Evolutionary conservation across 164 flowering plant species (phyloP).

Genomic region (Magnolia sinica): DNA sequence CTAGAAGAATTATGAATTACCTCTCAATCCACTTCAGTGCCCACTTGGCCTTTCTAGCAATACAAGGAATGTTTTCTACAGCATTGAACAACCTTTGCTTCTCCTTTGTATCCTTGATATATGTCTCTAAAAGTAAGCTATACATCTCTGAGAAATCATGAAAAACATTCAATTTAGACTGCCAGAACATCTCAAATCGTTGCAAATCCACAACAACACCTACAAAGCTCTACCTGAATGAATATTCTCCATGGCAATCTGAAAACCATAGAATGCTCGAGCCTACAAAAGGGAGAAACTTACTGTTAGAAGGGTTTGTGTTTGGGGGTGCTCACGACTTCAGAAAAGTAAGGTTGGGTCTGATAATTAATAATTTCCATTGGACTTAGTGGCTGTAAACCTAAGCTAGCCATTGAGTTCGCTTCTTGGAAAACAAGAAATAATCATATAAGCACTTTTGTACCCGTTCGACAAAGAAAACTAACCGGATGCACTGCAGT

Average conservation of each 20-base stretch:
- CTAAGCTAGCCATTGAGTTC: not conserved
- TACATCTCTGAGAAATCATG: conserved; percentile 64
- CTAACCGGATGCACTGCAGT: too few species aligned
- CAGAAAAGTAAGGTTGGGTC: not conserved
- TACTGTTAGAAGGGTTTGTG: not conserved
- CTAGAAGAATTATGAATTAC: conserved; percentile 17
- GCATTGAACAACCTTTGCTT: conserved; percentile 76
- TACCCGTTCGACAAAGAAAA: too few species aligned
- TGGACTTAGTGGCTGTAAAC: not conserved
- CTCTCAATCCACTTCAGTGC: conserved; percentile 77
- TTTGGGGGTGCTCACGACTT: not conserved
- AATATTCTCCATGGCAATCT: conserved; percentile 85
- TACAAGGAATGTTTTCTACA: conserved; percentile 68
- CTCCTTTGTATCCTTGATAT: conserved; percentile 68
- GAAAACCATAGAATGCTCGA: conserved; percentile 81
- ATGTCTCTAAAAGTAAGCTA: conserved; percentile 89
- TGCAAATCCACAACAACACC: conserved; percentile 1
- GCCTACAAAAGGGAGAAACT: conserved; percentile 35
- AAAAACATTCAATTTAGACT: conserved; percentile 6
- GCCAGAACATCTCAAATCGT: not conserved
- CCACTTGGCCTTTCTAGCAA: conserved; percentile 76
- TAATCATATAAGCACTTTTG: too few species aligned
- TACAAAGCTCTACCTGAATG: conserved; percentile 64
- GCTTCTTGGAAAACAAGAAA: too few species aligned
- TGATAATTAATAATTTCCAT: not conserved